Evolutionary conservation across 2,329 filamentous ascomycete genomes (phyloP).

Genomic region (Fusarium secorum): DNA sequence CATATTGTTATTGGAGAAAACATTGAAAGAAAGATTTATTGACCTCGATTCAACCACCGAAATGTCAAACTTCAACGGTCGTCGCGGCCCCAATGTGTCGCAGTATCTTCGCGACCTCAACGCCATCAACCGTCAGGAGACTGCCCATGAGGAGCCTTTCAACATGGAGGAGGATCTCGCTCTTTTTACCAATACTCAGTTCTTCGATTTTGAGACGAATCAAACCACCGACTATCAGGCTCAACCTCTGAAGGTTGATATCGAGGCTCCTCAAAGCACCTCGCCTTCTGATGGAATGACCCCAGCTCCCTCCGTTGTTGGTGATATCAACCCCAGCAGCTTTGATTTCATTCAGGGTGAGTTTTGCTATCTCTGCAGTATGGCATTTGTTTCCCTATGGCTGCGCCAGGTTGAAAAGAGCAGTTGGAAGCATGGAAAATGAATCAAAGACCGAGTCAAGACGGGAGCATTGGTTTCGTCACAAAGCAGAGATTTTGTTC

Average conservation of each 20-base stretch:
- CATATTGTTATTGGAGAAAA: neutral
- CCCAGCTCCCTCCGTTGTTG: conserved; percentile 52
- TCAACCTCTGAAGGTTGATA: conserved; percentile 55
- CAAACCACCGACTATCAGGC: conserved; percentile 65
- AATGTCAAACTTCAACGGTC: conserved; percentile 80
- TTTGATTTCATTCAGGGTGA: conserved; percentile 62
- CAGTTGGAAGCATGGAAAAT: neutral
- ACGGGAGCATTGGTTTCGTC: neutral
- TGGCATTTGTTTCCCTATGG: neutral
- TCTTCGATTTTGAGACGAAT: conserved; percentile 79
- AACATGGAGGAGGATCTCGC: conserved; percentile 76
- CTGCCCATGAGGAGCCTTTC: conserved; percentile 63
- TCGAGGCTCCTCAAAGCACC: conserved; percentile 45
- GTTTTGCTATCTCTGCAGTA: conserved; percentile 38
- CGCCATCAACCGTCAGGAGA: conserved; percentile 69
- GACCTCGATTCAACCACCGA: conserved; percentile 5
- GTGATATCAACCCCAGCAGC: conserved; percentile 52
- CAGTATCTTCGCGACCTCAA: conserved; percentile 90
- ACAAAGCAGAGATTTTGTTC: neutral
- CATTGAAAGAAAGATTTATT: neutral
- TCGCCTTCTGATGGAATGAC: conserved; percentile 50
- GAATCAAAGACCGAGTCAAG: neutral
- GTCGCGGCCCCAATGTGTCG: conserved; percentile 85
- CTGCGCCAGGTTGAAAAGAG: neutral
- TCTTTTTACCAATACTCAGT: conserved; percentile 83